Conservation (phyloP, 352 stramenopile species). For the Globisporangium takayamanum region DNA sequence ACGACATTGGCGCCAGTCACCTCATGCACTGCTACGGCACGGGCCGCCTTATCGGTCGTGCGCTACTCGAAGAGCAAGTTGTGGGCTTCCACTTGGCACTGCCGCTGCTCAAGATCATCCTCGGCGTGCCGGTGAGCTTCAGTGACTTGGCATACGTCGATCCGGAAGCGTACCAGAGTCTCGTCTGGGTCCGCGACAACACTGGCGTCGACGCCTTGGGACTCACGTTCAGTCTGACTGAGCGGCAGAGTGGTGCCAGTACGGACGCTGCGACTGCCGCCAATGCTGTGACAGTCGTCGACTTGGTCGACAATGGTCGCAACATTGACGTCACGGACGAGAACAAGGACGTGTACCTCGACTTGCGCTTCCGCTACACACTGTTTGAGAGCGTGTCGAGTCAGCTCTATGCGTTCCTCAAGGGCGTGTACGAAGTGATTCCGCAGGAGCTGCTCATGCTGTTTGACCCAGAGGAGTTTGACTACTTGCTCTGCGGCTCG, state of each 20-base stretch:
- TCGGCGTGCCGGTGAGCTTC: slow-evolving; percentile 34
- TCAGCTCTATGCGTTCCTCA: slow-evolving; percentile 76
- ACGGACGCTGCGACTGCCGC: slow-evolving; percentile 55
- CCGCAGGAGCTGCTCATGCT: slow-evolving; percentile 87
- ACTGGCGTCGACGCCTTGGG: slow-evolving; percentile 27
- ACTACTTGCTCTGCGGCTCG: slow-evolving; percentile 91
- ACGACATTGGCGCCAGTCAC: slow-evolving; percentile 24
- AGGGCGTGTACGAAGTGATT: slow-evolving; percentile 91
- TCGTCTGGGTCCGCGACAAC: slow-evolving; percentile 42
- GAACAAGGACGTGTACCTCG: slow-evolving; percentile 89
- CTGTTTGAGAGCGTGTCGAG: slow-evolving; percentile 82
- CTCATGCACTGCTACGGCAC: slow-evolving; percentile 37
- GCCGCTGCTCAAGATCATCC: slow-evolving; percentile 41
- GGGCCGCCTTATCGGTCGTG: slow-evolving; percentile 39
- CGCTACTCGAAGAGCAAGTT: slow-evolving; percentile 85
- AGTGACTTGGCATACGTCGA: slow-evolving; percentile 38
- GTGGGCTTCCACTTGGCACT: slow-evolving; percentile 86
- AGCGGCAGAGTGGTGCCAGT: slow-evolving; percentile 10
- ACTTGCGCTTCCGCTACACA: slow-evolving; percentile 85
- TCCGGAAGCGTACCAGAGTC: slow-evolving; percentile 34
- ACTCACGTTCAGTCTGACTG: slow-evolving; percentile 33
- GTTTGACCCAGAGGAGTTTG: slow-evolving; percentile 94
- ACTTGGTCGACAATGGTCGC: slow-evolving; percentile 32
- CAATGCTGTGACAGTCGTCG: slow-evolving; percentile 12
- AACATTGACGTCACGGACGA: slow-evolving; percentile 81